Evolutionary conservation across 2,329 filamentous ascomycete genomes (phyloP).

Genomic region (Talaromyces pinophilus): DNA sequence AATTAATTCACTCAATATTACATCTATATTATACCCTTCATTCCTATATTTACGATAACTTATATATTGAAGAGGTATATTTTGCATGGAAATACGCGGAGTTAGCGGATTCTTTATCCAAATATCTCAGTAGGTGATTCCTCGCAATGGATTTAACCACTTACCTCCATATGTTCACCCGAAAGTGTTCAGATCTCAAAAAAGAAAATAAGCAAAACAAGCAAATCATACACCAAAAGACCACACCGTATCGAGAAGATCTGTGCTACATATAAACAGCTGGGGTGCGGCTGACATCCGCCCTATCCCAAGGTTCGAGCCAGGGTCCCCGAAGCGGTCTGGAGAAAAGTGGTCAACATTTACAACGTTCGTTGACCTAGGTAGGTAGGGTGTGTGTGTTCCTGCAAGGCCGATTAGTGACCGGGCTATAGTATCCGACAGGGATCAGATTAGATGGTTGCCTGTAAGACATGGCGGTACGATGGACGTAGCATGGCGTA

Average conservation of each 20-base stretch:
- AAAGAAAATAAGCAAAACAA: not conserved
- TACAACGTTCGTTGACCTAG: not conserved
- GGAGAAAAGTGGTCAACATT: not conserved
- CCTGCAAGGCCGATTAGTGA: not conserved
- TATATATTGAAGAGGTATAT: too few species aligned
- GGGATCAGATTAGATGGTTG: constrained; percentile 4
- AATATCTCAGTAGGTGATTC: not conserved
- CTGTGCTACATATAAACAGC: constrained; percentile 18
- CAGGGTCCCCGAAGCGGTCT: constrained; percentile 13
- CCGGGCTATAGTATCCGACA: constrained; percentile 5
- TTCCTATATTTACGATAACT: not conserved
- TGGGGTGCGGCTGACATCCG: constrained; percentile 20
- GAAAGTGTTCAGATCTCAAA: not conserved
- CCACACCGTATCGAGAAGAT: constrained; percentile 20
- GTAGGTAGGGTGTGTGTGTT: not conserved
- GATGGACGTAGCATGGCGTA: not conserved
- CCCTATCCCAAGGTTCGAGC: not conserved
- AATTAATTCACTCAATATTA: not conserved
- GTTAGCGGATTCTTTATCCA: not conserved
- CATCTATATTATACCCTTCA: not conserved
- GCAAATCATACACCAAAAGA: not conserved
- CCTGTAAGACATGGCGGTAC: constrained; percentile 2
- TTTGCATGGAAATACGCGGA: not conserved
- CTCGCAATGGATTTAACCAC: not conserved
- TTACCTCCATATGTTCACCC: not conserved